A percentile compares a stretch with the other conserved stretches of the same genome.
These are phyloP conservation scores for Ligustrum vulgare DNA, from an alignment of 257 asterid genomes.

Conservation along the genomic window DNA sequence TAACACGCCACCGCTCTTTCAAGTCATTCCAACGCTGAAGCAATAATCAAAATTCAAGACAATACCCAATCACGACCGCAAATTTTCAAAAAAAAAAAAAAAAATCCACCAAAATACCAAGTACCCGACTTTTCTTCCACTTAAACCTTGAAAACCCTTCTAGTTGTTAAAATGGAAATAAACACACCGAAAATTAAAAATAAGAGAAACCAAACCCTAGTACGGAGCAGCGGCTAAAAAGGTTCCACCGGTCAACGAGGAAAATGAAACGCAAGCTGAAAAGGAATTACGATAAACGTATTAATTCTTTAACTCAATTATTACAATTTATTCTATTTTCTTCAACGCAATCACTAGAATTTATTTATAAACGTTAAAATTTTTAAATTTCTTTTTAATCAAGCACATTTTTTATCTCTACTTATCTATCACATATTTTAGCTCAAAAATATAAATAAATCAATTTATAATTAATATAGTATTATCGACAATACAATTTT, in stretches of 20 bases:
- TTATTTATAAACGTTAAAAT: no score
- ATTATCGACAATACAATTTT: no score
- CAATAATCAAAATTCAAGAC: not conserved
- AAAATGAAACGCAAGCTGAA: not conserved
- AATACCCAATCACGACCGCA: not conserved
- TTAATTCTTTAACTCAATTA: no score
- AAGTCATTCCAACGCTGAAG: constrained; percentile 2
- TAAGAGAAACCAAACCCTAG: constrained; percentile 4
- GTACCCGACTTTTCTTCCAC: not conserved
- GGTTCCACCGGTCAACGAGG: not conserved
- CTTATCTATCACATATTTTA: no score
- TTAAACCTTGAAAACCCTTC: not conserved
- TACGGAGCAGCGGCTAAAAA: not conserved
- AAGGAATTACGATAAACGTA: not conserved
- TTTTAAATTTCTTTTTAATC: no score
- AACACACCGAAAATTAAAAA: not conserved
- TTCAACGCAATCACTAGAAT: no score
- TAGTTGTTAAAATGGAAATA: not conserved
- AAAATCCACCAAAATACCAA: constrained; percentile 12
- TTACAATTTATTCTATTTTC: no score
- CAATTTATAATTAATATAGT: no score
- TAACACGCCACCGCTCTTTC: not conserved
- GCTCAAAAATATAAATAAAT: no score
- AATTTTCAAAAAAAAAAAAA: no score
- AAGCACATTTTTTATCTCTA: no score